Percentiles rank a stretch among this genome's conserved stretches.
phyloP scores from a whole-genome alignment of 345 rosid genomes.

The Rhizophora mangle region DNA sequence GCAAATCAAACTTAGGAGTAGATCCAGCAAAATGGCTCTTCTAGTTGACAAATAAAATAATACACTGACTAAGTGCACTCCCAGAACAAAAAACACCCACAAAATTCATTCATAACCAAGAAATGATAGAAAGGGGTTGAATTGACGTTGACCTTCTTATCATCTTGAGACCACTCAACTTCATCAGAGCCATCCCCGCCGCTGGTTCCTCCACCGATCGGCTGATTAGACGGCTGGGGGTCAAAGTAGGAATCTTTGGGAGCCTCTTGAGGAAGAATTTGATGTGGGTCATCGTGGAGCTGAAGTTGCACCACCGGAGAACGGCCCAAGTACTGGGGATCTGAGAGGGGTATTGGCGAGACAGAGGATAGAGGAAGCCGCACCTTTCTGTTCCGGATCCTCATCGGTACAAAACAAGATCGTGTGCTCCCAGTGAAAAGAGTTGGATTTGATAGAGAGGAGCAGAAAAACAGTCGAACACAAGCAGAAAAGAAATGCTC shows the following conservation, averaged over 20 bases:
- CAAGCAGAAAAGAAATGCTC: constrained; percentile 20
- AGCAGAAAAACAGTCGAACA: constrained; percentile 3
- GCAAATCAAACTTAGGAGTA: constrained; percentile 24
- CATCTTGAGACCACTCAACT: constrained; percentile 1
- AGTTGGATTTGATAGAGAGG: constrained; percentile 13
- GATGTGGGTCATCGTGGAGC: constrained; percentile 17
- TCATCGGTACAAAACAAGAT: constrained; percentile 46
- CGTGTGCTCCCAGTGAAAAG: not conserved
- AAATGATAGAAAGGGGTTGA: constrained; percentile 2
- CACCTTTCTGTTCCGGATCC: constrained; percentile 85
- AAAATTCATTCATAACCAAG: not conserved
- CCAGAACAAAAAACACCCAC: not conserved
- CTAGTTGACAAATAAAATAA: constrained; percentile 16
- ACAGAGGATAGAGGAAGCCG: constrained; percentile 74
- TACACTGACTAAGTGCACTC: constrained; percentile 40
- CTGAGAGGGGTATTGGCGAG: constrained; percentile 75
- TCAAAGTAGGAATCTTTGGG: not conserved
- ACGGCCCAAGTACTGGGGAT: constrained; percentile 51
- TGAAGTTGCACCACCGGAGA: constrained; percentile 56
- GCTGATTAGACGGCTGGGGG: constrained; percentile 34
- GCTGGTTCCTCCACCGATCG: constrained; percentile 30
- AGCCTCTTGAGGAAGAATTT: constrained; percentile 7
- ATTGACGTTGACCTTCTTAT: constrained; percentile 17
- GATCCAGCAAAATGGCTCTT: constrained; percentile 11
- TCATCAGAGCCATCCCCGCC: constrained; percentile 15